phyloP scores from a whole-genome alignment of 805 yeast species.

The Sugiyamaella boreocaroliniensis region DNA sequence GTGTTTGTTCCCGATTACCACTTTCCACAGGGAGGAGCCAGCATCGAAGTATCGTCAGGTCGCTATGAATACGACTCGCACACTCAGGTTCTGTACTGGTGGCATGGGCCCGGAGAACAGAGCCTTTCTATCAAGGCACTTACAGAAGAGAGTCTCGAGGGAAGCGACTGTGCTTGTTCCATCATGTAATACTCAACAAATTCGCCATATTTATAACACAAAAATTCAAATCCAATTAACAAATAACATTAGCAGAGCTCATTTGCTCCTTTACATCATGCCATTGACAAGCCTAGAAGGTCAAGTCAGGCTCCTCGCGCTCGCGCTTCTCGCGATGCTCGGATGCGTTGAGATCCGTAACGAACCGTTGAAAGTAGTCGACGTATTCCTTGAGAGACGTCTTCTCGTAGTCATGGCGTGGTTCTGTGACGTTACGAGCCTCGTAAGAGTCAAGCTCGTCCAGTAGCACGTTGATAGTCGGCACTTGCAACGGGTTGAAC shows the following conservation, averaged over 20 bases:
- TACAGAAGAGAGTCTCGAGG: slow-evolving; percentile 2
- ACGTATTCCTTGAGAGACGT: slow-evolving; percentile 69
- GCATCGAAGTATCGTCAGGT: slow-evolving; percentile 52
- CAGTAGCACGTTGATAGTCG: slow-evolving; percentile 60
- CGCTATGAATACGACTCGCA: slow-evolving; percentile 44
- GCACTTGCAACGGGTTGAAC: slow-evolving; percentile 76
- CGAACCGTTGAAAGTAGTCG: slow-evolving; percentile 58
- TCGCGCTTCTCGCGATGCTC: slow-evolving; percentile 36
- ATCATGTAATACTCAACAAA: slow-evolving; percentile 4
- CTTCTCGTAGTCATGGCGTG: slow-evolving; percentile 45
- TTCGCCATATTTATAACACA: slow-evolving; percentile 1
- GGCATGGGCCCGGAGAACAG: slow-evolving; percentile 35
- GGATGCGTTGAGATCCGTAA: slow-evolving; percentile 51
- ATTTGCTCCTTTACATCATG: no score
- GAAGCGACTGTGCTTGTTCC: slow-evolving; percentile 10
- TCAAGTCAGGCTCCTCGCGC: slow-evolving; percentile 28
- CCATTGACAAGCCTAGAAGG: not conserved
- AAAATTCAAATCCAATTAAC: not conserved
- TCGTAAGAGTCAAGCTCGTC: slow-evolving; percentile 47
- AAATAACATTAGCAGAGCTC: not conserved
- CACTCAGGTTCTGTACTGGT: slow-evolving; percentile 63
- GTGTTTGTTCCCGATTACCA: slow-evolving; percentile 71
- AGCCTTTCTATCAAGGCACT: not conserved
- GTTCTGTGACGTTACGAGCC: slow-evolving; percentile 22
- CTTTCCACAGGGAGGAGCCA: slow-evolving; percentile 45